A percentile compares a stretch with the other conserved stretches of the same genome.
phyloP scores from a whole-genome alignment of 805 yeast species.

The Ogataea ramenticola region DNA sequence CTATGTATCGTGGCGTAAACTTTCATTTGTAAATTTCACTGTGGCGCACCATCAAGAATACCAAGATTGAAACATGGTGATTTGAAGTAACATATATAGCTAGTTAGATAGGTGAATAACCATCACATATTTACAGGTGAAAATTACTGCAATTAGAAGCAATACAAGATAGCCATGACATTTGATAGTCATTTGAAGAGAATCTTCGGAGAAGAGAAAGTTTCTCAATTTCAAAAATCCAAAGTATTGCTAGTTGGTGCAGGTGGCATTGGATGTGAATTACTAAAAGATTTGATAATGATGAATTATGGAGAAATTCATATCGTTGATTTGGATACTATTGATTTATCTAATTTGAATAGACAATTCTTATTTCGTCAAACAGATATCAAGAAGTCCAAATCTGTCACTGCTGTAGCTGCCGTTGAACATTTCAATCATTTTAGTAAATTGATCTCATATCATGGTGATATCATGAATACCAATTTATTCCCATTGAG shows the following conservation, averaged over 20 bases:
- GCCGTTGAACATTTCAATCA: slow-evolving; percentile 74
- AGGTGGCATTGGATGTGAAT: slow-evolving; percentile 95
- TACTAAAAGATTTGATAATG: slow-evolving; percentile 70
- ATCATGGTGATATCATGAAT: slow-evolving; percentile 86
- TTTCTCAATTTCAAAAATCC: slow-evolving; percentile 26
- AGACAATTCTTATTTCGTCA: slow-evolving; percentile 88
- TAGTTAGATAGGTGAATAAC: too few species aligned
- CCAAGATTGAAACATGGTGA: neutral
- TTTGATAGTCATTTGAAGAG: slow-evolving; percentile 28
- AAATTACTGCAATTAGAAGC: too few species aligned
- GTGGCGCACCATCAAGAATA: neutral
- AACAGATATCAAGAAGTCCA: slow-evolving; percentile 83
- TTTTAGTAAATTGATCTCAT: slow-evolving; percentile 59
- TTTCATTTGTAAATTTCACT: too few species aligned
- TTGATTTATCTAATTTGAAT: slow-evolving; percentile 85
- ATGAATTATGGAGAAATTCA: slow-evolving; percentile 84
- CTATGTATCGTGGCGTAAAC: too few species aligned
- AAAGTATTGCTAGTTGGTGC: slow-evolving; percentile 86
- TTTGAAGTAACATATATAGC: neutral
- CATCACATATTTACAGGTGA: too few species aligned
- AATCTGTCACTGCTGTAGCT: slow-evolving; percentile 75
- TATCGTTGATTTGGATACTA: slow-evolving; percentile 91
- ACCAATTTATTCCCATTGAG: slow-evolving; percentile 56
- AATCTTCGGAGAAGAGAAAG: slow-evolving; percentile 35
- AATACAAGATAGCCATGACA: slow-evolving; percentile 3